Percentiles rank a stretch among this genome's conserved stretches.
Evolutionary conservation across 2,329 filamentous ascomycete species (phyloP).

Genomic region (Chrysoporthe cubensis): DNA sequence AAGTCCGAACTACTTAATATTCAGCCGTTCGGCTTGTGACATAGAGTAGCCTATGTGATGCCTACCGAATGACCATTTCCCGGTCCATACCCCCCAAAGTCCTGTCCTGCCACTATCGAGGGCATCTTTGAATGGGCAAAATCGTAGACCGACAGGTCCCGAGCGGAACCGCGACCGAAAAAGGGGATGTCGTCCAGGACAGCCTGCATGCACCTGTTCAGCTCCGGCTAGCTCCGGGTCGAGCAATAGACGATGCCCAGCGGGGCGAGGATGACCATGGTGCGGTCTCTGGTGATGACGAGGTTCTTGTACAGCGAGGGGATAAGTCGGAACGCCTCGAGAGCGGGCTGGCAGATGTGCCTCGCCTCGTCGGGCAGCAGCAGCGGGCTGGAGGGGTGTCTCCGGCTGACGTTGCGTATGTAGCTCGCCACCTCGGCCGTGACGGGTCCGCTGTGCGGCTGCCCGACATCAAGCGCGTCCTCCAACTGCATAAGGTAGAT

Average conservation of each 20-base stretch:
- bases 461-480: constrained; percentile 22
- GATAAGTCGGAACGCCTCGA: constrained; percentile 29
- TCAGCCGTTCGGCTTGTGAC: too few species aligned
- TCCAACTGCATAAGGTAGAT: constrained; percentile 28
- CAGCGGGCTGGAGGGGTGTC: constrained; percentile 14
- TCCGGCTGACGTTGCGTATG: constrained; percentile 6
- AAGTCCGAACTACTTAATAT: too few species aligned
- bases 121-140: not conserved
- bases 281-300: constrained; percentile 26
- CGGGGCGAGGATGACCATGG: constrained; percentile 29
- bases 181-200: constrained; percentile 29
- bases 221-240: constrained; percentile 18
- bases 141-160: constrained; percentile 24
- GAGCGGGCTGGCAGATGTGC: constrained; percentile 27
- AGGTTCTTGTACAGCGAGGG: constrained; percentile 29
- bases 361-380: constrained; percentile 24
- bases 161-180: constrained; percentile 16
- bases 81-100: too few species aligned
- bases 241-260: constrained; percentile 29
- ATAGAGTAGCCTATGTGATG: too few species aligned
- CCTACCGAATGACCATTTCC: too few species aligned
- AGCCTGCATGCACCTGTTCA: constrained; percentile 27
- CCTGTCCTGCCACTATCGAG: too few species aligned
- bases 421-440: constrained; percentile 7
- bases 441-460: constrained; percentile 19